Evolutionary conservation across 768 basidiomycete genomes (phyloP), one percentile per base, ranked within the genome.

Genomic region (Tulasnella calospora): DNA sequence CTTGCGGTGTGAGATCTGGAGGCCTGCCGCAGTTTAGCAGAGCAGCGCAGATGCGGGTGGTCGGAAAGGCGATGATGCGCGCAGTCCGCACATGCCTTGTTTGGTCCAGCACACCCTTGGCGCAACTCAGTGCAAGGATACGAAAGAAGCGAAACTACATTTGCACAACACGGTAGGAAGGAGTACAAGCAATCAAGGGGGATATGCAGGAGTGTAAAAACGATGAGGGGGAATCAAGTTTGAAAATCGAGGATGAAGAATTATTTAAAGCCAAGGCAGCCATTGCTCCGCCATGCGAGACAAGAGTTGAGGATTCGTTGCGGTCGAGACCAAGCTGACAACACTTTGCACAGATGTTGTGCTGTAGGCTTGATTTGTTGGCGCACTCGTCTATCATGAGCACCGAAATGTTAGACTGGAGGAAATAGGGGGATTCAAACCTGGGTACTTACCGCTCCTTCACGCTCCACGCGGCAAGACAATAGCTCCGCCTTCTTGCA

Each of bases 201-300:
- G 33, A 30, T 9, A 27, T n/a, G 40, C 9, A 72, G 13, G 40
- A 41, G 21, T 3, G 73, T 38, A 19, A 15, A 33, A 21, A 44
- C 1, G 40, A 47, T n/a, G 5, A 73, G 36, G 33, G 13, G 40
- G 19, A 44, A 73, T 30, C 72, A n/a, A 40, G 35, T 3, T 21
- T 13, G 38, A 76, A 21, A 67, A 67, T 67, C 33, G 61, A 35
- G 23, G 40, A 55, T 57, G 36, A 72, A 19, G 33, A 46, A 36
- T 55, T 73, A 12, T 70, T 84, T 84, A 95, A 84, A 94, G 94
- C 94, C 95, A 97, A 6, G 95, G 92, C 81, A 92, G 88, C 82
- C 92, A 96, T 36, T 90, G 86, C 83, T 97, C 95, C 40, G 90
- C 89, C 92, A 95, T 94, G 83, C 92, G 92, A 79, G 92, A 90